Conservation (phyloP, 805 yeast genomes). For the Teunomyces gatunensis region DNA sequence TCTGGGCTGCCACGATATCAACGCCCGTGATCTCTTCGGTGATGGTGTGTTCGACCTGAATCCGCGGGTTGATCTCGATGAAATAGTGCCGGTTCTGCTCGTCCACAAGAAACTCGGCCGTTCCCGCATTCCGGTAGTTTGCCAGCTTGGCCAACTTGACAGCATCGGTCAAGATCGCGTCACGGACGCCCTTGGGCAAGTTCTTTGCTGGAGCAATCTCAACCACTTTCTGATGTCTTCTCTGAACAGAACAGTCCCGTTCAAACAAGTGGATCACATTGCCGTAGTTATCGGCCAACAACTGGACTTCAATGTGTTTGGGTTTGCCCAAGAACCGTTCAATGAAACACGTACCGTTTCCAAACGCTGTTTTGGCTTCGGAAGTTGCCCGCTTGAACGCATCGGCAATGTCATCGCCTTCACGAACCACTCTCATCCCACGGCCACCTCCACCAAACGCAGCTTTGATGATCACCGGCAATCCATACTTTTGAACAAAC, state of each 20-base stretch:
- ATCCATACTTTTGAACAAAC: slow-evolving; percentile 84
- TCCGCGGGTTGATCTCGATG: slow-evolving; percentile 97
- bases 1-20: slow-evolving; percentile 96
- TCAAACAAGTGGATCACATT: slow-evolving; percentile 94
- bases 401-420: slow-evolving; percentile 88
- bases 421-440: slow-evolving; percentile 98
- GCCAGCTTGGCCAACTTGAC: slow-evolving; percentile 87
- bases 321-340: slow-evolving; percentile 95
- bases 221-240: slow-evolving; percentile 98
- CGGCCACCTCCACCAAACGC: slow-evolving; percentile 99
- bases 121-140: slow-evolving; percentile 94
- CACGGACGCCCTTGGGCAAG: slow-evolving; percentile 76
- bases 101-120: slow-evolving; percentile 96
- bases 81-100: slow-evolving; percentile 92
- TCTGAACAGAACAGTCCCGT: slow-evolving; percentile 99
- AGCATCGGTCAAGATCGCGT: slow-evolving; percentile 91
- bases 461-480: slow-evolving; percentile 95
- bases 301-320: slow-evolving; percentile 96
- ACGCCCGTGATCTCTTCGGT: slow-evolving; percentile 99
- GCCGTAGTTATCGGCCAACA: slow-evolving; percentile 90
- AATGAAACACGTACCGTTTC: slow-evolving; percentile 97
- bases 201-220: slow-evolving; percentile 98
- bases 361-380: slow-evolving; percentile 94
- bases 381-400: slow-evolving; percentile 92
- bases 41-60: slow-evolving; percentile 96